phyloP scores from a whole-genome alignment of 306 rosid genomes.

The Purshia tridentata region DNA sequence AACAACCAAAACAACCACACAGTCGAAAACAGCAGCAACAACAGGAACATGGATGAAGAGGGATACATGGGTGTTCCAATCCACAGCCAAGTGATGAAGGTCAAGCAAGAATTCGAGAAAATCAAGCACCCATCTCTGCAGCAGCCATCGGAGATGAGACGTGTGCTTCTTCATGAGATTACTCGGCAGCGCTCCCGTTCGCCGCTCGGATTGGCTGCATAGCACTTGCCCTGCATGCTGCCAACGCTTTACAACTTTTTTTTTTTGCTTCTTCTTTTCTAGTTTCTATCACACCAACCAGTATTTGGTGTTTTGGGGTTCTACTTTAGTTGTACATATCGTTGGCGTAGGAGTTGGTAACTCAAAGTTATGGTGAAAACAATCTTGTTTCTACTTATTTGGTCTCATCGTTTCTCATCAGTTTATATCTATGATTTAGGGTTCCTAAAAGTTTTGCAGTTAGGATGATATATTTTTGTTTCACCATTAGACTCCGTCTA shows the following conservation, averaged over 20 bases:
- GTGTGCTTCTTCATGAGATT: conserved; percentile 37
- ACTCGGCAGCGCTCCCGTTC: conserved; percentile 54
- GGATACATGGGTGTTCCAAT: conserved; percentile 39
- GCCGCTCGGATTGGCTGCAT: conserved; percentile 51
- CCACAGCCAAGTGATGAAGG: conserved; percentile 79
- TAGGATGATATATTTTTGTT: not conserved
- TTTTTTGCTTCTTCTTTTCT: not conserved
- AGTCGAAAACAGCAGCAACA: not conserved
- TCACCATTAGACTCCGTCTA: not conserved
- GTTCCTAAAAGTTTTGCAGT: not conserved
- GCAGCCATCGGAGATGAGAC: conserved; percentile 43
- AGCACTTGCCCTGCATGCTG: conserved; percentile 3
- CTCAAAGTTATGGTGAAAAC: not conserved
- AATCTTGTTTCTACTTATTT: not conserved
- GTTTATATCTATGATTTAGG: not conserved
- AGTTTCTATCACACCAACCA: not conserved
- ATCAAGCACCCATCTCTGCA: conserved; percentile 62
- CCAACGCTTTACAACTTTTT: not conserved
- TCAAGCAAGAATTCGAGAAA: conserved; percentile 73
- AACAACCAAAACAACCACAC: not conserved
- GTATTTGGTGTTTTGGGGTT: not conserved
- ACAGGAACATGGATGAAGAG: conserved; percentile 20
- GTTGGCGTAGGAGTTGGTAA: not conserved
- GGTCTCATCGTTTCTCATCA: not conserved
- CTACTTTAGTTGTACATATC: conserved; percentile 7